Conservation (phyloP, 2,329 filamentous ascomycete genomes). For the Raffaelea albimanens region DNA sequence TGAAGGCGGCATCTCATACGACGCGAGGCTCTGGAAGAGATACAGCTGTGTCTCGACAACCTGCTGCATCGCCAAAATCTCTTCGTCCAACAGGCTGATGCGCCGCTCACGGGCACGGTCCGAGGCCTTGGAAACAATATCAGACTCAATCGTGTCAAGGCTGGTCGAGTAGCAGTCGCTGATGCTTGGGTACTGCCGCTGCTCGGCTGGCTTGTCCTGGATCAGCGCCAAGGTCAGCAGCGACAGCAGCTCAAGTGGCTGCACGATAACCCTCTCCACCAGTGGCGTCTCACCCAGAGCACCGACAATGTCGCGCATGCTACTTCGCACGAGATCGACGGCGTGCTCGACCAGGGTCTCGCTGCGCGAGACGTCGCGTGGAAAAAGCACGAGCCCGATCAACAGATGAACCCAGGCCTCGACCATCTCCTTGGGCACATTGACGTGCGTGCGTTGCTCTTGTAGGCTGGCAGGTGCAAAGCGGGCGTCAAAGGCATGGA, state of each 20-base stretch:
- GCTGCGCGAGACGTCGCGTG: conserved; percentile 7
- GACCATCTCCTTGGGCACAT: conserved; percentile 21
- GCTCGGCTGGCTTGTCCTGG: conserved; percentile 26
- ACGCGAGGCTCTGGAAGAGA: too few species aligned
- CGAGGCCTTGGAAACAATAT: conserved; percentile 28
- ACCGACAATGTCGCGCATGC: conserved; percentile 27
- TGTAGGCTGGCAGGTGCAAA: conserved; percentile 17
- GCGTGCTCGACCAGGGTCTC: conserved; percentile 20
- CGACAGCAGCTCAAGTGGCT: conserved; percentile 33
- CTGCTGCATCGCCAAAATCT: conserved; percentile 17
- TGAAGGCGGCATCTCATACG: too few species aligned
- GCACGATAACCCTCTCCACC: conserved; percentile 25
- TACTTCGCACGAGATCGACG: conserved; percentile 21
- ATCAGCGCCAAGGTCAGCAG: conserved; percentile 29
- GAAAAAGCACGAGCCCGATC: conserved; percentile 24
- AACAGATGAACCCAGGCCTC: conserved; percentile 32
- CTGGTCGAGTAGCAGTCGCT: conserved; percentile 32
- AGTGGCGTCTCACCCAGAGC: conserved; percentile 22
- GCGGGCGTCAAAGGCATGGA: conserved; percentile 20
- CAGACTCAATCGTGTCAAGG: conserved; percentile 28
- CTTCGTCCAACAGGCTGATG: conserved; percentile 30
- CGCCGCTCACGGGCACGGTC: conserved; percentile 31
- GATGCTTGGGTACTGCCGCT: conserved; percentile 29
- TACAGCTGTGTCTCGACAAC: too few species aligned
- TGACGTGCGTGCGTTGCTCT: conserved; percentile 20